These are phyloP conservation scores for Patellaria atrata DNA, from an alignment of 495 filamentous ascomycete genomes.

Conservation along the genomic window DNA sequence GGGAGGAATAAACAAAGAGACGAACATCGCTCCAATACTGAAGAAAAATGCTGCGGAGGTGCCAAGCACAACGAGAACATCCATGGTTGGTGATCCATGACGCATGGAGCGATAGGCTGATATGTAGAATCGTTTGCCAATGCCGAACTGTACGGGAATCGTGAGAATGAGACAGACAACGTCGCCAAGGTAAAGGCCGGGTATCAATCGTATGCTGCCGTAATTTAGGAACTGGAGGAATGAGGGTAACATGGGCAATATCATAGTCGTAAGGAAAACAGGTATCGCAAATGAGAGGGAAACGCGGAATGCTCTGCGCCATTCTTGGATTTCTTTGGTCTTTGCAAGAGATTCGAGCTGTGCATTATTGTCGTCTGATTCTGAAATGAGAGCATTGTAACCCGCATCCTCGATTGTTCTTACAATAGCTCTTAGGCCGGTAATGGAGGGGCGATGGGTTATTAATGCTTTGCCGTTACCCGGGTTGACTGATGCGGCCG, in stretches of 20 bases:
- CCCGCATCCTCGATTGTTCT: conserved; percentile 64
- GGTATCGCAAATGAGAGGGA: conserved; percentile 74
- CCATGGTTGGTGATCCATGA: conserved; percentile 90
- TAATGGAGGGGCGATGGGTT: conserved; percentile 50
- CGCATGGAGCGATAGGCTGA: conserved; percentile 82
- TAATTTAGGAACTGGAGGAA: conserved; percentile 44
- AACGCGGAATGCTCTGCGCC: conserved; percentile 62
- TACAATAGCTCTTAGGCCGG: conserved; percentile 70
- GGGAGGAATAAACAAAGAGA: conserved; percentile 53
- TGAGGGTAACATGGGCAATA: conserved; percentile 50
- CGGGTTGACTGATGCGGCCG: conserved; percentile 55
- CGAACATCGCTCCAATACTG: conserved; percentile 74
- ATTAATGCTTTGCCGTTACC: conserved; percentile 53
- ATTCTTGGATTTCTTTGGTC: conserved; percentile 89
- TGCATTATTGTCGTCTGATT: conserved; percentile 90
- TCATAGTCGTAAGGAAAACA: conserved; percentile 86
- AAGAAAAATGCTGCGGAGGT: conserved; percentile 98
- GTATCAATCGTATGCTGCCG: conserved; percentile 42
- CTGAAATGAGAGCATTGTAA: conserved; percentile 78
- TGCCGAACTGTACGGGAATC: conserved; percentile 89
- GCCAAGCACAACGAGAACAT: conserved; percentile 85
- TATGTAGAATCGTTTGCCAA: conserved; percentile 82
- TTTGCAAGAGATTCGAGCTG: conserved; percentile 93
- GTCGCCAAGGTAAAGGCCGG: conserved; percentile 79
- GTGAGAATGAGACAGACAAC: conserved; percentile 69